A percentile compares a stretch with the other conserved stretches of the same genome.
phyloP scores from a whole-genome alignment of 208 protist genomes.

The Polymyxa betae region DNA sequence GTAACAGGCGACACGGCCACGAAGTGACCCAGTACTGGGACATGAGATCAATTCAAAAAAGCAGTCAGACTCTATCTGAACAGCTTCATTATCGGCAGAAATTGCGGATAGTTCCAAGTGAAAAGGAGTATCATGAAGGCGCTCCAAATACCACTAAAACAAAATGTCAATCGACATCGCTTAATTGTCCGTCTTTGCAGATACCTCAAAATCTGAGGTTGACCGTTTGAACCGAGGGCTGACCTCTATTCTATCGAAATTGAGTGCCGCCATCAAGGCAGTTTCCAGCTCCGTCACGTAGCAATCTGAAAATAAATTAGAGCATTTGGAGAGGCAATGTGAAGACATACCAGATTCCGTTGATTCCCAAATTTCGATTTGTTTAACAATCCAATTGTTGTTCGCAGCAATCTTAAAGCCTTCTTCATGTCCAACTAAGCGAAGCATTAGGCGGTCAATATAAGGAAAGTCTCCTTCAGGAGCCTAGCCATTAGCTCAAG shows the following conservation, averaged over 20 bases:
- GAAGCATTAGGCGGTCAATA: not conserved
- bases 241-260: not conserved
- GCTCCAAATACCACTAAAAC: not conserved
- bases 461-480: not conserved
- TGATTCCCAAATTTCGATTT: not conserved
- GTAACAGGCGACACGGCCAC: not conserved
- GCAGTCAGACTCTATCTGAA: not conserved
- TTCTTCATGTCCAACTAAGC: constrained; percentile 2
- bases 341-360: not conserved
- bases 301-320: not conserved
- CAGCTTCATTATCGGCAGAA: not conserved
- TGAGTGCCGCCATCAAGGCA: not conserved
- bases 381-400: not conserved
- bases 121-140: not conserved
- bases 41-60: not conserved
- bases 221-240: not conserved
- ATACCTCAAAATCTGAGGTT: not conserved
- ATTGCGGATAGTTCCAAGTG: not conserved
- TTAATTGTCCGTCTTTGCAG: not conserved
- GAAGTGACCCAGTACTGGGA: not conserved
- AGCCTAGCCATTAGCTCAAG: not conserved
- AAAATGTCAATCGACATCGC: not conserved
- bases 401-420: not conserved
- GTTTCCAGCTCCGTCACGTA: not conserved
- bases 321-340: not conserved